Evolutionary conservation across 2,329 filamentous ascomycete species (phyloP).

Genomic region (Colletotrichum destructivum): DNA sequence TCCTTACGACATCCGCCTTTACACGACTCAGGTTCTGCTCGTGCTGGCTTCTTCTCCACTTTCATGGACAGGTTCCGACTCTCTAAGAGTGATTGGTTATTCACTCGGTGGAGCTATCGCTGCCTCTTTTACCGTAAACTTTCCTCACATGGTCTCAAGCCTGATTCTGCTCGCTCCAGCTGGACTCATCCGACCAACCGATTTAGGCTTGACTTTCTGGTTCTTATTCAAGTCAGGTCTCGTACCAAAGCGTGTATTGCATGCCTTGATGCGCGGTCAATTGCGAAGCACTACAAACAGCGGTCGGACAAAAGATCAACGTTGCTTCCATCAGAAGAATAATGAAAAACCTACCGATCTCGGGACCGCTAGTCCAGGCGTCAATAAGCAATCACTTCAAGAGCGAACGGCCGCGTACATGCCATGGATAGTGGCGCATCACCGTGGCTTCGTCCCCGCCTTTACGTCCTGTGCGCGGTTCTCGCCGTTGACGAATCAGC

Average conservation of each 20-base stretch:
- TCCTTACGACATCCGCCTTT: slow-evolving; percentile 81
- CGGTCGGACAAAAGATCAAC: slow-evolving; percentile 51
- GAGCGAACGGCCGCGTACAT: slow-evolving; percentile 59
- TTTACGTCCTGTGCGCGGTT: slow-evolving; percentile 72
- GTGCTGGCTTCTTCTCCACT: slow-evolving; percentile 79
- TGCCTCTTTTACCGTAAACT: slow-evolving; percentile 80
- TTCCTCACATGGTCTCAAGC: slow-evolving; percentile 77
- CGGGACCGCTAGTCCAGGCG: no score
- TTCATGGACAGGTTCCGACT: slow-evolving; percentile 72
- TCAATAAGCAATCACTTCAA: no score
- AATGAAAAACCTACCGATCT: no score
- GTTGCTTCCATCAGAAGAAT: slow-evolving; percentile 47
- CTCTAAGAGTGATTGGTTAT: slow-evolving; percentile 82
- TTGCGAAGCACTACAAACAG: no score
- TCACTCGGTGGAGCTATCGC: slow-evolving; percentile 86
- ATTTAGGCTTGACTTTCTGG: slow-evolving; percentile 65
- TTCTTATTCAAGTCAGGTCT: slow-evolving; percentile 69
- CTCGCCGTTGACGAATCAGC: slow-evolving; percentile 68
- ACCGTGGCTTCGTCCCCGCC: slow-evolving; percentile 71
- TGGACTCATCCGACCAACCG: slow-evolving; percentile 76
- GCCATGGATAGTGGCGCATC: slow-evolving; percentile 71
- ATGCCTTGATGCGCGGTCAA: slow-evolving; percentile 58
- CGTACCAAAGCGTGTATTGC: slow-evolving; percentile 67
- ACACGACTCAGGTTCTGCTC: slow-evolving; percentile 79
- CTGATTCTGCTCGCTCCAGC: slow-evolving; percentile 85